Base-by-base conservation (phyloP, 768 basidiomycete species). In the Coprinopsis cinerea region DNA sequence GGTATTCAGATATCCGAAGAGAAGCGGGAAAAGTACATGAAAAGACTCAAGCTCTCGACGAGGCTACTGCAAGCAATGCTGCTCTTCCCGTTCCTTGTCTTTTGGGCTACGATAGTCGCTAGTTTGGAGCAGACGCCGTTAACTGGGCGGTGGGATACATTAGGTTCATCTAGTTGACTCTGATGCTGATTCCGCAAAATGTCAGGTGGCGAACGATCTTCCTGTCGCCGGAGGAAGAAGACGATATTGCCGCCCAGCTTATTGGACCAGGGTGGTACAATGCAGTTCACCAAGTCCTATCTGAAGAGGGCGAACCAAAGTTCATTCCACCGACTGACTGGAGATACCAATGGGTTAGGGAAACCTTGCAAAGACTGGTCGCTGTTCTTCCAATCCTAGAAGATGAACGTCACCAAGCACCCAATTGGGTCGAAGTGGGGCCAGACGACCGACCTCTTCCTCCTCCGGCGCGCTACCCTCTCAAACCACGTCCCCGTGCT, bases 141-240 rank as follows among this genome's bases (percentile, higher is more conserved):
- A 47, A 91, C 90, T n/a, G 90, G 90, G 62, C 76, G 89, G 88
- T 89, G 53, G 45, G 82, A 68, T 44, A 34, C 45, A 28, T 48
- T 39, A n/a, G 30, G 52, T 32, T 23, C 14, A 23, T 28, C 34
- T 36, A 45, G 23, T 37, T 23, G 32, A 18, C 40, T 27, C 15
- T 35, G 9, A 17, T 26, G 22, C 28, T 20, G 15, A 23, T 36
- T 10, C 20, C 24, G 32, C 18, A n/a, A n/a, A 2, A 51, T n/a
- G 24, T 24, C 55, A 91, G 92, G 59, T 89, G 87, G 85, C 78
- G 93, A 47, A 65, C 92, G 57, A 94, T 96, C 53, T 72, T 94
- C 7, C 76, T 96, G 14, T 92, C 91, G 2, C 92, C 93, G 1
- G 88, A 92, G 56, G 93, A 96, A 67, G 93, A 97, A 61, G 90